Base-by-base conservation (phyloP, 176 grass and related monocot species). In the Aegilops bicornis region DNA sequence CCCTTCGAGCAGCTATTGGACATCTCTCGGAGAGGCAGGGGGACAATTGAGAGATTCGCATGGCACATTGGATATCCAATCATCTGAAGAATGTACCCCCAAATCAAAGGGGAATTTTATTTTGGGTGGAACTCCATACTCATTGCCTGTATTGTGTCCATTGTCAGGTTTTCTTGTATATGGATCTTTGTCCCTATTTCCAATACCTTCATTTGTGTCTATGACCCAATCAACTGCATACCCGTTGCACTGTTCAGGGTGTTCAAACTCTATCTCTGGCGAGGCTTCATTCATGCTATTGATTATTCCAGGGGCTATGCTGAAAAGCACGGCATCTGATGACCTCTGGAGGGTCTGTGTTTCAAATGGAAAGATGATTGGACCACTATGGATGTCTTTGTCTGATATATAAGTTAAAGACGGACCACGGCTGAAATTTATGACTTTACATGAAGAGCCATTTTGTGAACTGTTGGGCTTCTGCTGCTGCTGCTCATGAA, bases 61-160 rank as follows among this genome's bases (percentile, higher is more conserved):
- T 78, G 85, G 39, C 87, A 94, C 81, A 78, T 86, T 92, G 64
- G 84, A 67, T 80, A 87, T 87, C 88, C 88, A 94, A 83, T 95
- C 86, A 85, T 95, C 91, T 82, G 86, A 85, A 68, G 89, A 69
- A 88, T 80, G 88, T 30, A 74, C 17, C 61, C 76, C 54, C 65
- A 89, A 74, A 83, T 89, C 86, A 86, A 95, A 89, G 60, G 88
- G 90, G 50, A 92, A 92, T 42, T 74, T 88, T 69, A 92, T 43
- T 87, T 84, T 80, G 43, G 10, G 24, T 63, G 16, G 56, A 68
- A 78, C 68, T 83, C 69, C 88, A 66, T 39, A 88, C 54, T 66
- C 43, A 39, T 69, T 82, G 64, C 67, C 63, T 7, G 48, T 42
- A 82, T 33, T 75, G 70, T 63, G 84, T 77, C 27, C 73, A 42